Evolutionary conservation across 169 alveolate genomes (phyloP).

Genomic region (Cryptosporidium andersoni): DNA sequence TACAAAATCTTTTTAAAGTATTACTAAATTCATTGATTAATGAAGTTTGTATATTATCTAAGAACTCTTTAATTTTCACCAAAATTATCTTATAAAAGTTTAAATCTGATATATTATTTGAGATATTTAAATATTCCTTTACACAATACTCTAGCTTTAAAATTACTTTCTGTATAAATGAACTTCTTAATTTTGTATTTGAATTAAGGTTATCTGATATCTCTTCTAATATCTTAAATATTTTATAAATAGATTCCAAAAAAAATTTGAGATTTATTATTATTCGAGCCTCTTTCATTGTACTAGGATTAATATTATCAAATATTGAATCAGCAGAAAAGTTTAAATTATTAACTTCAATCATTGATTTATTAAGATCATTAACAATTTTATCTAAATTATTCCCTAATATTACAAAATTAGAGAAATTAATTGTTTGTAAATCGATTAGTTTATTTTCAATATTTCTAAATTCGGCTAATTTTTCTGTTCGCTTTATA

Average conservation of each 20-base stretch:
- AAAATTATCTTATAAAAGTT: slow-evolving; percentile 6
- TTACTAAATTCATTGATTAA: slow-evolving; percentile 1
- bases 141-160: not conserved
- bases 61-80: slow-evolving; percentile 5
- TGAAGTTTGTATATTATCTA: slow-evolving; percentile 5
- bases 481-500: not conserved
- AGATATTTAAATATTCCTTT: not conserved
- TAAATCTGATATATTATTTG: not conserved
- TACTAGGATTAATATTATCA: not conserved
- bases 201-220: not conserved
- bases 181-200: slow-evolving; percentile 7
- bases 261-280: not conserved
- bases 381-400: slow-evolving; percentile 1
- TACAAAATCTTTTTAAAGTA: slow-evolving; percentile 19
- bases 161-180: slow-evolving; percentile 5
- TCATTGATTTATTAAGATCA: slow-evolving; percentile 5
- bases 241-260: not conserved
- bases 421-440: slow-evolving; percentile 7
- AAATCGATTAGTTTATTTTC: slow-evolving; percentile 18
- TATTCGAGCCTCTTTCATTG: slow-evolving; percentile 3
- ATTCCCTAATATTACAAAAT: slow-evolving; percentile 1
- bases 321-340: slow-evolving; percentile 22
- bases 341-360: slow-evolving; percentile 4
- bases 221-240: slow-evolving; percentile 11
- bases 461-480: not conserved